Base-by-base conservation (phyloP, 1,139 yeast genomes). In the Yueomyces sp. region DNA sequence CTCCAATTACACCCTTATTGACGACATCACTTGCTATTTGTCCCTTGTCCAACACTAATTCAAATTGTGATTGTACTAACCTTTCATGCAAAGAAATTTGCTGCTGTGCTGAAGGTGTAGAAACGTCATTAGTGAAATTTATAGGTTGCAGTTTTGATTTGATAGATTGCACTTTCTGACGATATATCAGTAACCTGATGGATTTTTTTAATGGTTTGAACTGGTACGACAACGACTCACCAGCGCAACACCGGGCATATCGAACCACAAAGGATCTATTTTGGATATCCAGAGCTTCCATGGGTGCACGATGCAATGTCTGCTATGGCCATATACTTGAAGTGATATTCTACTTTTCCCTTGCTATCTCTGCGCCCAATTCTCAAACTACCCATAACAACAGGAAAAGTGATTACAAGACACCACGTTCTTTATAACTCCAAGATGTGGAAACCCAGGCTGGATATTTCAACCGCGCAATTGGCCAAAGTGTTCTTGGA, bases 261-360 rank as follows among this genome's bases (percentile, higher is more conserved):
- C 89, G 85, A 55, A 89, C 83, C 50, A 87, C 75, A 57, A 84
- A 89, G 46, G 91, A 83, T 59, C 85, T 83, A 42, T 94, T 81
- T 55, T 89, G 95, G 38, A 91, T 77, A 62, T 89, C 96, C 45
- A 91, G 72, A 1, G 89, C 79, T 62, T 87, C 96, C 93, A 82
- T 83, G 6, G 31, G 19, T 19, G 19, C 19, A 19, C 19, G 19
- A 19, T 19, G 19, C 19, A 19, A 19, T 19, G 19, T 19, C 19
- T 19, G 19, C 19, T 19, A 19, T 19, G 19, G 19, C 19, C 19
- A 19, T 19, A 19, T 19, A 19, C 19, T 19, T 19, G 19, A 19
- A 19, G 19, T 19, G 19, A 19, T 19, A 2, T 19, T 19, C 19
- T 19, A 19, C 19, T 19, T 19, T 19, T 19, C 19, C 19, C 19